phyloP scores from a whole-genome alignment of 768 basidiomycete genomes.

The Tephrocybe sp. region DNA sequence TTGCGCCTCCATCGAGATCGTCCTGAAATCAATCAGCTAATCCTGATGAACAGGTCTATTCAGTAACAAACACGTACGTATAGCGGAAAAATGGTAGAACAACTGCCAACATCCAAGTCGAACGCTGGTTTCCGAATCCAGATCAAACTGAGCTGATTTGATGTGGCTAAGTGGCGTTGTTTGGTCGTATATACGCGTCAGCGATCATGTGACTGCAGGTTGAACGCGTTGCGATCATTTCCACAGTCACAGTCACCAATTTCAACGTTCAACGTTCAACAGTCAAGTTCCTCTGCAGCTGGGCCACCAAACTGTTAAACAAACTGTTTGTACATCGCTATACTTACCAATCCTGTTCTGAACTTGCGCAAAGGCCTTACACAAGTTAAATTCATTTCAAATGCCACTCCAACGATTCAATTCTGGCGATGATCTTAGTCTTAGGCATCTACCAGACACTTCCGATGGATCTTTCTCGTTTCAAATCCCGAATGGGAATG shows the following conservation, averaged over 20 bases:
- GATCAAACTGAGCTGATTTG: neutral
- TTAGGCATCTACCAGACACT: slow-evolving; percentile 54
- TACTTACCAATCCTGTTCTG: neutral
- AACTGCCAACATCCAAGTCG: too few species aligned
- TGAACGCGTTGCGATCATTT: neutral
- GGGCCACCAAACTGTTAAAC: neutral
- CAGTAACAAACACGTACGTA: too few species aligned
- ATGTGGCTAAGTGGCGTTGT: slow-evolving; percentile 10
- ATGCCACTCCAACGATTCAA: slow-evolving; percentile 26
- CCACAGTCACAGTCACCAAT: neutral
- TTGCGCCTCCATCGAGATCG: neutral
- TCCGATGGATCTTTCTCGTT: slow-evolving; percentile 54
- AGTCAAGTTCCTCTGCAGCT: neutral
- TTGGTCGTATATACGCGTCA: slow-evolving; percentile 17
- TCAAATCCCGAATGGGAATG: slow-evolving; percentile 50
- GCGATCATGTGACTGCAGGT: slow-evolving; percentile 16
- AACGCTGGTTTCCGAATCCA: too few species aligned
- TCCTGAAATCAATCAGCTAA: too few species aligned
- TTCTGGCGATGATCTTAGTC: slow-evolving; percentile 42
- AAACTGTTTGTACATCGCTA: too few species aligned
- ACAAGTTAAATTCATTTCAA: neutral
- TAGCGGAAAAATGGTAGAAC: too few species aligned
- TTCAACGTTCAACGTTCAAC: neutral
- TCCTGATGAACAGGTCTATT: too few species aligned
- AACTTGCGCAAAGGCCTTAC: neutral